Evolutionary conservation across 2,329 filamentous ascomycete species (phyloP), one percentile per base, ranked within the genome.

Genomic region (Exophiala sideris): DNA sequence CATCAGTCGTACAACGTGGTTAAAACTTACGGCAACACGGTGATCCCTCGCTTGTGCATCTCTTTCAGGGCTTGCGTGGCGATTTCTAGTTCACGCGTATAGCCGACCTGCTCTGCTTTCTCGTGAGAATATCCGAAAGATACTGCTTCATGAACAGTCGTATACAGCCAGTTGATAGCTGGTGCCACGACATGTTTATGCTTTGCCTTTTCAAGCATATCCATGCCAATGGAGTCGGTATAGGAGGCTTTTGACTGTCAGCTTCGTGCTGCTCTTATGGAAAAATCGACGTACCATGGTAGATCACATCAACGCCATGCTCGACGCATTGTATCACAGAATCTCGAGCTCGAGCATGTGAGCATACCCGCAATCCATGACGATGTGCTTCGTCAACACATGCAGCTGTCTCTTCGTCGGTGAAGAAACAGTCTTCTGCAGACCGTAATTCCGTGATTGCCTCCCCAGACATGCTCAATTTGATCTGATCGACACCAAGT

Each of bases 301-400:
- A 78, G 34, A 78, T 76, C 6, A 76, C 70, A 44, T 78, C 76
- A 0, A 78, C 72, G 1, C 74, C 74, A 39, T 74, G 70, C 47
- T 66, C 65, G 33, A 74, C 62, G 58, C 71, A 76, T 66, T 74
- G 70, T 42, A 68, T 71, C 6, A 78, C 71, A 0, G 70, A 72
- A 45, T 76, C 76, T 33, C 73, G 59, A 3, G 75, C 71, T 32
- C 76, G 64, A 3, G 74, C 74, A 62, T 77, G 75, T 0, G 74
- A 67, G 50, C 76, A 78, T 0, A 78, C 57, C 14, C 65, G 46
- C n/a, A 54, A 57, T 0, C 60, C 61, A 44, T 60, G 58, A 10
- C 52, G 50, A 46, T 78, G 76, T 0, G 71, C 76, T 54, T 77
- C 75, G 11, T 77, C 73, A 0, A 78, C 75, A 56, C 73, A 76